Conservation (phyloP, 129 eudicot genomes). For the Centrapalus pauciflorus region DNA sequence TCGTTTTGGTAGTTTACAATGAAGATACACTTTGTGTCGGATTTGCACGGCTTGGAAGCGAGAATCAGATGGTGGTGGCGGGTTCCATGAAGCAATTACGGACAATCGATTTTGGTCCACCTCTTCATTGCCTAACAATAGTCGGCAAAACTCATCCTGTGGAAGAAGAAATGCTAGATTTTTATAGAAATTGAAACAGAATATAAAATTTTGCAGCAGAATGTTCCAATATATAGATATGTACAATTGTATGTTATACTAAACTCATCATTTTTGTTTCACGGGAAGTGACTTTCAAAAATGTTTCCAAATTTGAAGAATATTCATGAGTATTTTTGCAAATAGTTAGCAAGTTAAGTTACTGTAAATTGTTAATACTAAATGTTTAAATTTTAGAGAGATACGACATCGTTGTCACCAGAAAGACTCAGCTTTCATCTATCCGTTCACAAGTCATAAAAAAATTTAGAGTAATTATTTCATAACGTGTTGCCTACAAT, state of each 20-base stretch:
- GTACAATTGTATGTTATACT: constrained; percentile 2
- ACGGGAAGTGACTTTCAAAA: neutral
- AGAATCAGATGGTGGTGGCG: constrained; percentile 73
- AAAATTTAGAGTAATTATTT: no score
- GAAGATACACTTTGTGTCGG: constrained; percentile 87
- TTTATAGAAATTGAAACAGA: constrained; percentile 34
- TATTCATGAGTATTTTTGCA: no score
- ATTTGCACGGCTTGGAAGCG: constrained; percentile 86
- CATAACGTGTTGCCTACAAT: no score
- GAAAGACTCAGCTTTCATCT: no score
- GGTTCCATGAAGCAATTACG: constrained; percentile 81
- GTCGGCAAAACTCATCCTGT: constrained; percentile 83
- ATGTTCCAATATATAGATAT: neutral
- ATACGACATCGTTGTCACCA: no score
- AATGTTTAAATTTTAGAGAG: no score
- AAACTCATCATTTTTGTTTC: neutral
- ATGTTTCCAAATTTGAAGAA: no score
- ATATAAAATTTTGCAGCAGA: constrained; percentile 5
- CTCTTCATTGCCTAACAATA: constrained; percentile 85
- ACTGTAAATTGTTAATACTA: no score
- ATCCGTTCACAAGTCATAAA: no score
- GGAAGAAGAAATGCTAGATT: constrained; percentile 89
- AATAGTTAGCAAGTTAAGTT: no score
- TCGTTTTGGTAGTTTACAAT: constrained; percentile 42
- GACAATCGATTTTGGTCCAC: constrained; percentile 70